Base-by-base conservation (phyloP, 2,329 filamentous ascomycete genomes). In the Aspergillus awamori region DNA sequence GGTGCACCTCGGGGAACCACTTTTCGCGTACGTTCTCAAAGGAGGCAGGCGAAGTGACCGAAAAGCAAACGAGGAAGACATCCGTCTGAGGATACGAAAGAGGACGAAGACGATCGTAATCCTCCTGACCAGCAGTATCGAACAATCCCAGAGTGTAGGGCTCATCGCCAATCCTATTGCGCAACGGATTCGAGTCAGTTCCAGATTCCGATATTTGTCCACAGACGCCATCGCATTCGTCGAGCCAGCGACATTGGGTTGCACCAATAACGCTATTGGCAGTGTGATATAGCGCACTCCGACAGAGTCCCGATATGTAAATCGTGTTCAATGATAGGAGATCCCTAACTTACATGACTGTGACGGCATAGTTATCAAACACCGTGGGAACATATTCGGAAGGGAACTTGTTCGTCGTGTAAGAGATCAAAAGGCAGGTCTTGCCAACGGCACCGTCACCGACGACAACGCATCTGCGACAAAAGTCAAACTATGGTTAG, bases 11-110 rank as follows among this genome's bases (percentile, higher is more conserved):
- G 49, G 95, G 95, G 73, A 97, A 97, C 94, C 93, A 97, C 80
- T 97, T 97, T 84, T 97, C 94, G 73, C 93, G 89, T 55, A 98
- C 95, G 89, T 99, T 99, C 79, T 99, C 95, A 79, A 99, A 99
- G 7, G 93, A 97, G 43, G 95, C 93, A 43, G 94, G 95, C 49
- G 94, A 97, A 60, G 93, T 97, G 74, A 99, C 93, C 75, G 93
- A 97, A 81, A 98, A 99, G 84, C 95, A 99, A 71, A 99, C 93
- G 62, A 99, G 89, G 83, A 99, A 98, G 68, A 98, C 95, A 75
- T 98, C 95, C 71, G 95, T 98, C 82, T 98, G 95, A 1, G 95
- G 95, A 78, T 99, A 99, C 65, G 95, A 98, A 63, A 98, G 87
- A 52, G 95, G 95, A 74, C 95, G 91, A 67, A 99, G 88, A 72